A percentile compares a stretch with the other conserved stretches of the same genome.
phyloP scores from a whole-genome alignment of 2,329 filamentous ascomycete genomes.

The Claviceps quebecensis region DNA sequence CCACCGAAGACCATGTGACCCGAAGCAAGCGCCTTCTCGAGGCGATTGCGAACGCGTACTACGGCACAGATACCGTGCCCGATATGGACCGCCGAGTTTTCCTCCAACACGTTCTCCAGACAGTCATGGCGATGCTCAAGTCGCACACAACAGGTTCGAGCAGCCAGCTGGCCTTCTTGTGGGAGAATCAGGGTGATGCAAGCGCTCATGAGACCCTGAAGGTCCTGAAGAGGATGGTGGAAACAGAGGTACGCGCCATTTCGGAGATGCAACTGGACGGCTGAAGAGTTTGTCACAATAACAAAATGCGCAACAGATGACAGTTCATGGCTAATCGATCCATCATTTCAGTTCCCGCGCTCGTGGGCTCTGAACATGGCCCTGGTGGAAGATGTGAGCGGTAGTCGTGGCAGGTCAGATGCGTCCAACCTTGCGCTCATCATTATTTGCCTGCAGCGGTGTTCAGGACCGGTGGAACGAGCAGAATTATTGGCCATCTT shows the following conservation, averaged over 20 bases:
- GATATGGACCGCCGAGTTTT: slow-evolving; percentile 14
- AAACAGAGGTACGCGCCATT: slow-evolving; percentile 12
- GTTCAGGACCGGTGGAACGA: slow-evolving; percentile 13
- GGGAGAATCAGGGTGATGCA: slow-evolving; percentile 7
- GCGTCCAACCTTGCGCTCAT: slow-evolving; percentile 14
- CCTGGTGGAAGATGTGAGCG: slow-evolving; percentile 7
- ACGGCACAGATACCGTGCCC: slow-evolving; percentile 10
- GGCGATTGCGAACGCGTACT: slow-evolving; percentile 11
- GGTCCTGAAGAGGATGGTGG: slow-evolving; percentile 10
- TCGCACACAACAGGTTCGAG: slow-evolving; percentile 7
- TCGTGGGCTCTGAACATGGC: slow-evolving; percentile 15
- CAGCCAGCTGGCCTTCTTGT: slow-evolving; percentile 4
- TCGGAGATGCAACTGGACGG: too few relatives aligned
- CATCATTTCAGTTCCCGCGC: slow-evolving; percentile 11
- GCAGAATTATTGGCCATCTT: slow-evolving; percentile 13
- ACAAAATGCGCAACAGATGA: too few relatives aligned
- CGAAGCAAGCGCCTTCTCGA: slow-evolving; percentile 14
- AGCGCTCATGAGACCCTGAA: slow-evolving; percentile 6
- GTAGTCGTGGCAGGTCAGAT: slow-evolving; percentile 9
- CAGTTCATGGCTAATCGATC: neutral
- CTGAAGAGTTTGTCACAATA: too few relatives aligned
- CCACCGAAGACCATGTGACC: slow-evolving; percentile 14
- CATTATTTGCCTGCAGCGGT: slow-evolving; percentile 12
- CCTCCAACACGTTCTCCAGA: slow-evolving; percentile 15
- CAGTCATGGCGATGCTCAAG: slow-evolving; percentile 10